Evolutionary conservation across 2,329 filamentous ascomycete species (phyloP).

Genomic region (Alternaria sp.): DNA sequence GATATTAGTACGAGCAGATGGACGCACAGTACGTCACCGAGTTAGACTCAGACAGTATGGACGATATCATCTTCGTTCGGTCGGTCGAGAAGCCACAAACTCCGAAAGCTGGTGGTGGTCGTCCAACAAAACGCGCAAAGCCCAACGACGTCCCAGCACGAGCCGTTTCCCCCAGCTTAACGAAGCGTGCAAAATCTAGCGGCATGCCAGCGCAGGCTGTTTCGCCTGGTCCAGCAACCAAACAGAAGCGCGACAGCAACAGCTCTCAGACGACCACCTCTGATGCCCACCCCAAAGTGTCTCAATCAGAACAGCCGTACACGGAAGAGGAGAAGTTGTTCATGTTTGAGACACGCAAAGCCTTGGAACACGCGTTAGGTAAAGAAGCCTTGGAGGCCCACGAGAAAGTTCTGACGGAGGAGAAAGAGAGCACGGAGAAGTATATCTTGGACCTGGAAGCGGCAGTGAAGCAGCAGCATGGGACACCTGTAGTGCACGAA

Average conservation of each 20-base stretch:
- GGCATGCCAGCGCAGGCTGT: not conserved
- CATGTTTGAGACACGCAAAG: conserved; percentile 3
- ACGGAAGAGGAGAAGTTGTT: not conserved
- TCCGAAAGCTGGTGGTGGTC: not conserved
- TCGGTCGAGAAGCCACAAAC: not conserved
- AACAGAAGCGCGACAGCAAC: not conserved
- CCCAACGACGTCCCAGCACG: not conserved
- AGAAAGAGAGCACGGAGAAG: conserved; percentile 5
- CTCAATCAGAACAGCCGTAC: not conserved
- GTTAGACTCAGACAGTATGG: not conserved
- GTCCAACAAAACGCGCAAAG: not conserved
- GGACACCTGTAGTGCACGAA: not conserved
- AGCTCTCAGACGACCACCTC: not conserved
- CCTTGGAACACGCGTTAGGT: conserved; percentile 6
- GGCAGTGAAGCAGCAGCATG: conserved; percentile 2
- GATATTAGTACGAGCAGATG: not conserved
- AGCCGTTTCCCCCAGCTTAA: not conserved
- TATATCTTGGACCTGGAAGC: conserved; percentile 9
- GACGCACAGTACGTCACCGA: not conserved
- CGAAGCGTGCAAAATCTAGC: not conserved
- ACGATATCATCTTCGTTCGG: conserved; percentile 1
- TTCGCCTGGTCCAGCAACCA: not conserved
- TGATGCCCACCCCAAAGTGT: not conserved
- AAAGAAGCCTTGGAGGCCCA: conserved; percentile 2
- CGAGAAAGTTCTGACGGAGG: not conserved